Evolutionary conservation across 176 grass and related monocot genomes (phyloP), one percentile per base, ranked within the genome.

Genomic region (Oropetium thomaeum): DNA sequence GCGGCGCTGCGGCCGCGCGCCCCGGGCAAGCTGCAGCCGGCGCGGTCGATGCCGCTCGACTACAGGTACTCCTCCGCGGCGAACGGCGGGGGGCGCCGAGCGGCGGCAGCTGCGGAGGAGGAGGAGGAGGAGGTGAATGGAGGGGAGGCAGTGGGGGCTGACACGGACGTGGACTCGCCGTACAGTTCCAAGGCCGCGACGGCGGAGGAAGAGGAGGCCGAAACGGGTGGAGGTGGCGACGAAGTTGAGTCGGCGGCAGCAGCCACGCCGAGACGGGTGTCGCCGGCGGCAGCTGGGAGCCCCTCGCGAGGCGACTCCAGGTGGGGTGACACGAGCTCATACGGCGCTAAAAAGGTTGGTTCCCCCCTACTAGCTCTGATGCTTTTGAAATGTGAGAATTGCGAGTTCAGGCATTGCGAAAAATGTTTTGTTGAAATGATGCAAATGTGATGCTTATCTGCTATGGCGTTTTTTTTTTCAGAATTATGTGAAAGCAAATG

Each of bases 321-420:
- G 25, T 99, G 96, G 96, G 61, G 84, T 19, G 96, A 99, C 57
- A 91, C 87, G 33, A 92, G 89, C 73, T 90, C 96, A 8, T 99
- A 92, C 80, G 82, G 92, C 34, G 82, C 92, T 65, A 99, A 86
- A 81, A 92, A 99, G 96, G 96, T 95, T 60, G n/a, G 20, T 65
- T 79, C 35, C 29, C 22, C 25, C 20, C 19, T 53, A 38, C 11
- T 71, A 40, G 54, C 67, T 62, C 60, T 10, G 32, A 44, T 77
- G 35, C 33, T 87, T 79, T 67, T 63, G 8, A 60, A 68, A 74
- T 60, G 69, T 2, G 20, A 61, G 9, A 41, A 23, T 35, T 78
- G 20, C 8, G 53, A 72, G 15, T 19, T 67, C 32, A 53, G 10
- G 66, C 59, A 45, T 66, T 43, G 29, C 53, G 58, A 31, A 63